Base-by-base conservation (phyloP, 78 protist genomes). In the Dictyostelium capitatum region DNA sequence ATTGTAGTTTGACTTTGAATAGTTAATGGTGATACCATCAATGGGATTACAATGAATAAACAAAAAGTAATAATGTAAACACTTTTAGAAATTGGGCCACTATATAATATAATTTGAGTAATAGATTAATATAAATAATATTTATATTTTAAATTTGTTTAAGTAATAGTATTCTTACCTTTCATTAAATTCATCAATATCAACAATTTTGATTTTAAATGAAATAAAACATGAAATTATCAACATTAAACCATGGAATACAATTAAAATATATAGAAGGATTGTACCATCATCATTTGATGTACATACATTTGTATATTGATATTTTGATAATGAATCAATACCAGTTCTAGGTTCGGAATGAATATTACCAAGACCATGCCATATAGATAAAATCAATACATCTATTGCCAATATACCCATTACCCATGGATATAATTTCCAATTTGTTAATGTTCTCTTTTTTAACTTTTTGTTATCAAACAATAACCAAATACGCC, bases 401-500 rank as follows among this genome's bases (percentile, higher is more conserved):
- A 51, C 56, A 46, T 82, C 72, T 1, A 41, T 9, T 20, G 72
- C 48, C 3, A 82, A 32, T 4, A 82, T 48, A 43, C 37, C 65
- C 4, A 41, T 20, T 5, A 82, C 47, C 10, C 25, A 82, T 70
- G 90, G 90, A 11, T 62, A 51, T 3, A 82, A 12, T 56, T 65
- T 82, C 53, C 46, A 64, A 41, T 82, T 82, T 3, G 90, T 65
- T 17, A 82, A 50, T 30, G 54, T 28, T 11, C 74, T 9, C 37
- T 74, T 46, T 53, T 69, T 82, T 46, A 82, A 51, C 30, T 64
- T 48, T 46, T 80, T 80, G 37, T 82, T 82, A 46, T 82, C 90
- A 30, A 82, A 82, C 9, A 82, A 11, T 48, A 82, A 70, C 90
- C 90, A 82, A 51, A 82, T 82, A 28, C 90, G 23, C 62, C 73